Evolutionary conservation across 192 early-diverging fungal genomes (phyloP), one percentile per base, ranked within the genome.

Genomic region (Coemansia sp.): DNA sequence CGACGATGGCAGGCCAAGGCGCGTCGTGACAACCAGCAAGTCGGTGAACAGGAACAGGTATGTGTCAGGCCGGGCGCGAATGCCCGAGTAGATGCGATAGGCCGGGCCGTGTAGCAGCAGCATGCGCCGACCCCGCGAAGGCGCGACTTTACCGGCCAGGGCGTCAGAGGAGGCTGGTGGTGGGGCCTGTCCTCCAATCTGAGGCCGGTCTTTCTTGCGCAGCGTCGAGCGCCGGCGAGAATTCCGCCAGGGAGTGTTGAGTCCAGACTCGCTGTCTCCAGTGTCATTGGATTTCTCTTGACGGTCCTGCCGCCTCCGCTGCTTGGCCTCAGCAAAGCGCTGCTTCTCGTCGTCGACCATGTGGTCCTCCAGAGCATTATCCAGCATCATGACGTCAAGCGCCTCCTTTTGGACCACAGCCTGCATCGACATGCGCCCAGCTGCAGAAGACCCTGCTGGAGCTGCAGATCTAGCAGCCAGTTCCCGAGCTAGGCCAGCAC

Each of bases 11-110:
- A 55, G 27, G 24, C 27, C 52, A 27, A 60, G 33, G 29, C 71
- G 75, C 47, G 76, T 72, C 5, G 85, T 74, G 29, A 83, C 80
- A 3, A 86, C 78, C 59, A 86, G 70, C 44, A 84, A 15, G 63
- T 86, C 85, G 27, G 61, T 74, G 51, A 86, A 80, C 66, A 86
- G 71, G 36, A 86, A 80, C 59, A 86, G 70, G 38, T 86, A 84
- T 24, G 80, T 84, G 69, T 84, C 78, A 3, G 78, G 59, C 51
- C 76, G 80, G 29, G 78, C 76, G 51, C 63, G 69, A 12, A 78
- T 67, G 4, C 72, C 76, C 44, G 83, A 74, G 49, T 74, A 77
- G 34, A 86, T 84, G 20, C 67, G 71, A 68, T 69, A 77, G 7
- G 78, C 81, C 29, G 85, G 76, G 1, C 85, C 85, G 46, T 86